phyloP scores from a whole-genome alignment of 2,329 filamentous ascomycete species.

The Beauveria medogensis region DNA sequence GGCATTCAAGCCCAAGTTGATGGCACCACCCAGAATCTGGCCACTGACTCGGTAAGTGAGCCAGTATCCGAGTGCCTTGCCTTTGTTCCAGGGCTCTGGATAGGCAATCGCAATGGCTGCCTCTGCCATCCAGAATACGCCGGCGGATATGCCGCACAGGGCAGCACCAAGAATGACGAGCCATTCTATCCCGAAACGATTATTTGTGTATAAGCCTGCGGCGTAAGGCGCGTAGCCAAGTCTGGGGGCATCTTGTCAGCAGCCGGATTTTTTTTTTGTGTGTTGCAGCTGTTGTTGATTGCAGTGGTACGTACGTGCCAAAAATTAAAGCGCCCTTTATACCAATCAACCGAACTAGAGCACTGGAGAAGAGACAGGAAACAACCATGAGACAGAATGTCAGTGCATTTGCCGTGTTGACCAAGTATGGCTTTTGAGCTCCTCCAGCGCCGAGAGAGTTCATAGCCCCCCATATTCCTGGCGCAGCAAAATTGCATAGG shows the following conservation, averaged over 20 bases:
- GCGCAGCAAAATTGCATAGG: constrained; percentile 61
- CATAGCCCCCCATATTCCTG: constrained; percentile 67
- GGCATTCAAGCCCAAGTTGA: constrained; percentile 61
- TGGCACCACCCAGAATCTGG: constrained; percentile 63
- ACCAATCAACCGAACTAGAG: constrained; percentile 58
- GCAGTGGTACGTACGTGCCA: constrained; percentile 45
- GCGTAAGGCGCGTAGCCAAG: constrained; percentile 65
- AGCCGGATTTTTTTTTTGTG: no score
- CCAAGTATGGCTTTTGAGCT: constrained; percentile 53
- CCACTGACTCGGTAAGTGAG: constrained; percentile 50
- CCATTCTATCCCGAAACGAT: constrained; percentile 62
- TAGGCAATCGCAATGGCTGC: constrained; percentile 66
- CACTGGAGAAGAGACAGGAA: constrained; percentile 57
- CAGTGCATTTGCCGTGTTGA: constrained; percentile 63
- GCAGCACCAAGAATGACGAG: constrained; percentile 60
- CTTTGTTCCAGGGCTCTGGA: constrained; percentile 60
- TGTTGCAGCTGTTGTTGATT: background rate
- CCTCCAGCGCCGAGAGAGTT: constrained; percentile 66
- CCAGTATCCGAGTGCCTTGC: constrained; percentile 61
- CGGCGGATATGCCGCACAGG: constrained; percentile 61
- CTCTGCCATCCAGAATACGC: constrained; percentile 70
- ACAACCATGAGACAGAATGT: constrained; percentile 68
- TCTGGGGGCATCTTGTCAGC: constrained; percentile 14
- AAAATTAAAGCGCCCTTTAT: constrained; percentile 65
- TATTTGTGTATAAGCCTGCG: constrained; percentile 64